Conservation (phyloP, 305 asterid species). For the Fraxinus paxiana region DNA sequence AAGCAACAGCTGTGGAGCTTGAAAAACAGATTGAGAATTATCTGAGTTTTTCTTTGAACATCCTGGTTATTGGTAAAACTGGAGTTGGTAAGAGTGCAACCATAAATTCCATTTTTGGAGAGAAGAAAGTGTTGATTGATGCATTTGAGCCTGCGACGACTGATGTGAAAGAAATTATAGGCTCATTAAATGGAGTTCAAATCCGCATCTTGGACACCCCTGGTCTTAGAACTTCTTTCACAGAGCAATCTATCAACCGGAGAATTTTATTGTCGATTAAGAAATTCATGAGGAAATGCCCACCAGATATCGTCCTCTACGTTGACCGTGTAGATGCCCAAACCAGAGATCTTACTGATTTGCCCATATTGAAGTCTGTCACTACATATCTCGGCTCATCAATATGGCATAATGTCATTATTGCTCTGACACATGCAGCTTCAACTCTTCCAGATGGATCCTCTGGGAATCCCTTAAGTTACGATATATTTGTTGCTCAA, state of each 20-base stretch:
- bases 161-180: constrained; percentile 47
- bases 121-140: constrained; percentile 35
- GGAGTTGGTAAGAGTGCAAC: constrained; percentile 97
- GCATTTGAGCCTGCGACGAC: constrained; percentile 70
- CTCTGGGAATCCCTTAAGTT: constrained; percentile 43
- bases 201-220: constrained; percentile 77
- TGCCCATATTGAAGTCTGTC: constrained; percentile 50
- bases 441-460: constrained; percentile 68
- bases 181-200: constrained; percentile 46
- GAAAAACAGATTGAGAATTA: constrained; percentile 36
- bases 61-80: constrained; percentile 75
- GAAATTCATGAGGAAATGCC: constrained; percentile 46
- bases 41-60: constrained; percentile 36
- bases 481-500: constrained; percentile 44
- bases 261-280: constrained; percentile 51
- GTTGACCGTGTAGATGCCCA: constrained; percentile 68
- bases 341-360: constrained; percentile 42
- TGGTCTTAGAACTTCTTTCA: constrained; percentile 53
- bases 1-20: constrained; percentile 34
- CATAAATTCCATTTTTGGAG: constrained; percentile 73
- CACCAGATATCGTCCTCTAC: constrained; percentile 72
- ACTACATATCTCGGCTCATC: constrained; percentile 62
- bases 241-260: constrained; percentile 47
- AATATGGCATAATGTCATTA: constrained; percentile 54
- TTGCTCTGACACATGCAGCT: constrained; percentile 70